Base-by-base conservation (phyloP, 257 asterid genomes). In the Ballota nigra region DNA sequence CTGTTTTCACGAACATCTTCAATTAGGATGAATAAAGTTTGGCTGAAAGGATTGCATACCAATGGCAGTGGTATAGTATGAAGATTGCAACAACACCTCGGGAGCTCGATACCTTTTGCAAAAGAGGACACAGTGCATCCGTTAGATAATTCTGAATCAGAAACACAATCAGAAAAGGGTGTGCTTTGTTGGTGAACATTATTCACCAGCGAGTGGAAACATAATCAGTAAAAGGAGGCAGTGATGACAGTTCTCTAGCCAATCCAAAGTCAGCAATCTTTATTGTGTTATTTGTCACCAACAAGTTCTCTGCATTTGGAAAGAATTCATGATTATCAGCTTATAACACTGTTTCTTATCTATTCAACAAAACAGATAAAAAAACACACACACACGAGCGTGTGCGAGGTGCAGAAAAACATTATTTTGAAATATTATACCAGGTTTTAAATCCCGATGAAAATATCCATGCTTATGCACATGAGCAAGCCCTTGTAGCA, bases 201-300 rank as follows among this genome's bases (percentile, higher is more conserved):
- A 64, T 90, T 80, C 82, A 90, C 98, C 98, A 92, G 79, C 98
- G 98, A 65, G 98, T 92, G 51, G 98, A 90, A 82, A 90, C 98
- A 83, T 92, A 92, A 76, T 92, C 98, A 41, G 98, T 92, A 84
- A 77, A 92, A 73, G 97, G 98, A 77, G 98, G 98, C 60, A 36
- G 56, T 4, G 98, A 92, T 38, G 90, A 80, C 69, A 92, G 80
- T 78, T 92, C 98, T 83, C 98, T 87, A 72, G 97, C 97, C 83
- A 92, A 80, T 73, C 98, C 98, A 79, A 92, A 88, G 87, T 92
- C 98, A 59, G 97, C 97, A 69, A 92, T 87, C 84, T 92, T 92
- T 53, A 87, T 81, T 69, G 66, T 75, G 72, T 86, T 84, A 79
- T 79, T 79, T 41, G 92, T 85, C 80, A 90, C 98, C 78, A 92